phyloP scores from a whole-genome alignment of 805 yeast species.

The Teunomyces stri region DNA sequence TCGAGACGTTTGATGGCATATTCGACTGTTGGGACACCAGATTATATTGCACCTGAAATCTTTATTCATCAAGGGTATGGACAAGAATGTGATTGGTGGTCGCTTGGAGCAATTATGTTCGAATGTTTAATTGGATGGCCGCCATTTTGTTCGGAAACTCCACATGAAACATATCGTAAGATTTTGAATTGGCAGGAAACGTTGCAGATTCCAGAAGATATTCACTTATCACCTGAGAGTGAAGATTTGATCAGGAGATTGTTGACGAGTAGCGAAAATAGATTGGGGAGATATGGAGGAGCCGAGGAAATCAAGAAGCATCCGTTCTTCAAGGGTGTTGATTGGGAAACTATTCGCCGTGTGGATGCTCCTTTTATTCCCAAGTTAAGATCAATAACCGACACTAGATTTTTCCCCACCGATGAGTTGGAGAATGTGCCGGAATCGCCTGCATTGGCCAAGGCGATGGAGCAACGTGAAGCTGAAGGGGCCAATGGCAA shows the following conservation, averaged over 20 bases:
- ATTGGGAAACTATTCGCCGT: constrained; percentile 84
- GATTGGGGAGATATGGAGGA: constrained; percentile 87
- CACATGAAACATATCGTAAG: constrained; percentile 90
- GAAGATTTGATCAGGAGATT: constrained; percentile 81
- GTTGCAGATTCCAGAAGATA: constrained; percentile 84
- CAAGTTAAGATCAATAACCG: constrained; percentile 85
- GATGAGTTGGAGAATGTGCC: constrained; percentile 95
- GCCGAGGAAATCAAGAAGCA: constrained; percentile 88
- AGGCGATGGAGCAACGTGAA: constrained; percentile 65
- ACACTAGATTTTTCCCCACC: constrained; percentile 96
- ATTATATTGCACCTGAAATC: constrained; percentile 93
- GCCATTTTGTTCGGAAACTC: constrained; percentile 92
- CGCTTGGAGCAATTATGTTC: constrained; percentile 93
- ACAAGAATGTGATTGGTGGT: constrained; percentile 98
- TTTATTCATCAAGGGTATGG: constrained; percentile 92
- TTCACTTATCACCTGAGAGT: constrained; percentile 83
- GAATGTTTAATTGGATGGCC: constrained; percentile 98
- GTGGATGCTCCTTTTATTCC: constrained; percentile 95
- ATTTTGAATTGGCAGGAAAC: constrained; percentile 90
- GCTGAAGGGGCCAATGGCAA: constrained; percentile 43
- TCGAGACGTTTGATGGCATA: constrained; percentile 91
- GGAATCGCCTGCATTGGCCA: constrained; percentile 63
- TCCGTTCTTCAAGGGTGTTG: constrained; percentile 94
- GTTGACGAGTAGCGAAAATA: constrained; percentile 71
- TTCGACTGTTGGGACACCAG: constrained; percentile 96